Base-by-base conservation (phyloP, 169 alveolate species). In the Cryptosporidium sp. region DNA sequence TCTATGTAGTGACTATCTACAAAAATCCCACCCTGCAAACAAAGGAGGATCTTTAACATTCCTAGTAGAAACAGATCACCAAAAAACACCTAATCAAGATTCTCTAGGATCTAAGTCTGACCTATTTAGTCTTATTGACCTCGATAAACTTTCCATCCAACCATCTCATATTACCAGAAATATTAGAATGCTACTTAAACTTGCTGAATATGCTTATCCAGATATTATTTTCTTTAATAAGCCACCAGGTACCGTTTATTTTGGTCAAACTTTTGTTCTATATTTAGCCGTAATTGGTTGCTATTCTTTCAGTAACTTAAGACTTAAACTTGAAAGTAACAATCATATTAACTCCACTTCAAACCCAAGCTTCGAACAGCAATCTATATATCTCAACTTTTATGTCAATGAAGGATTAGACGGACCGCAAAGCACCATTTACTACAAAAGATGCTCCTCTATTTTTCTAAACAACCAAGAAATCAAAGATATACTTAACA, bases 121-220 rank as follows among this genome's bases (percentile, higher is more conserved):
- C 33, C 50, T 62, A 26, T 62, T 80, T 41, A 65, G 67, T 9
- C 26, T 65, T 33, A 65, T 48, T 33, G 80, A 59, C 9, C 45
- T 80, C 18, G 89, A 80, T 33, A 62, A 59, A n/a, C 52, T 80
- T 23, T 1, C 43, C 1, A 16, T 80, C 29, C 89, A 80, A 33
- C 89, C 89, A 4, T 59, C 89, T 8, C 89, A 62, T 14, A 41
- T 80, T 41, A 41, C 75, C 29, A 80, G 89, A 80, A 80, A 80
- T 29, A 31, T 80, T 9, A 37, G 89, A 48, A 37, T 80, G 75
- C 23, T 80, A 6, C 35, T 65, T 16, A 80, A 65, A 29, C 70
- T 80, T 21, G 48, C 51, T 8, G 89, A 80, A 48, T 59, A 62
- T 43, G 26, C 69, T 5, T 43, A 80, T 37, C 74, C 89, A 12